Base-by-base conservation (phyloP, 805 yeast genomes). In the Yamadazyma sp. region DNA sequence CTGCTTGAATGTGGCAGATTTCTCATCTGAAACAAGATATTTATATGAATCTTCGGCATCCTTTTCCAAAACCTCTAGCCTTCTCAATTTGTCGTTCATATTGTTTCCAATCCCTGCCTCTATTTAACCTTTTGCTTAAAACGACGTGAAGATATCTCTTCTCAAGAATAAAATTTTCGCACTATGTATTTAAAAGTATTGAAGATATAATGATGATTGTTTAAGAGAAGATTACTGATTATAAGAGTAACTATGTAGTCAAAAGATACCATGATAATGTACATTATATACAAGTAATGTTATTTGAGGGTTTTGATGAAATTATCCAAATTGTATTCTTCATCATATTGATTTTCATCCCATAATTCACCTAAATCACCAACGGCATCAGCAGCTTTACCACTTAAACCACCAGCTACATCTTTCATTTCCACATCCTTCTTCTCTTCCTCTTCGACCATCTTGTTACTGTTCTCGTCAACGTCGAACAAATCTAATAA, bases 321-420 rank as follows among this genome's bases (percentile, higher is more conserved):
- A 35, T 83, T 78, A 58, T 91, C 97, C 62, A 93, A 76, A 53
- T 93, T 86, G 60, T 93, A 93, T 66, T 93, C 98, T 53, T 93
- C 98, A 45, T 89, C 96, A 53, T 93, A 93, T 60, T 93, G 97
- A 22, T 85, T 73, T 50, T 86, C 93, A 55, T 93, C 98, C 99
- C 99, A 93, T 38, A 93, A 70, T 50, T 89, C 97, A 7, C 86
- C 91, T 45, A 93, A 69, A 47, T 86, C 96, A 18, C 89, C 91
- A 29, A 86, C 79, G 0, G 93, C 91, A 27, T 84, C 87, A 23
- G 85, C 84, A 4, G 94, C 94, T 57, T 82, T 82, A 30, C 86
- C 87, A 9, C 68, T 61, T 36, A 68, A 60, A 3, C 86, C 85
- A 31, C 88, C 75, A 3, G 95, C 91, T 11, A 85, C 79, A 48